Evolutionary conservation across 2,329 filamentous ascomycete species (phyloP), one percentile per base, ranked within the genome.

Genomic region (Colletotrichum endophyticum): DNA sequence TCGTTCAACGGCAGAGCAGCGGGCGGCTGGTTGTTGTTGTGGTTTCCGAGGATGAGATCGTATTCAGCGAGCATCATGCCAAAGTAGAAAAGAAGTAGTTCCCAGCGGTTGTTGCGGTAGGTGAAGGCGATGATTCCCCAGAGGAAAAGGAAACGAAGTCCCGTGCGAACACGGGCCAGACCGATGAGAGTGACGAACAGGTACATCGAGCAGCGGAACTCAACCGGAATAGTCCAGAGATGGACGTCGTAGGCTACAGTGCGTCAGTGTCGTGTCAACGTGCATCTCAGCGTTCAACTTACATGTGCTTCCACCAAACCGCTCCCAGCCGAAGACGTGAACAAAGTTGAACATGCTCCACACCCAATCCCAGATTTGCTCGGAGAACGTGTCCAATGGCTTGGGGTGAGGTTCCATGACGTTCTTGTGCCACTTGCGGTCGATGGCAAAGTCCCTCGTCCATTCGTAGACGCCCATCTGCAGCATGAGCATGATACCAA

Each of bases 191-290:
- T 85, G 9, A 92, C 82, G 81, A 92, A 92, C 12, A 92, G 85
- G 74, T 90, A 86, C 81, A 93, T 87, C 4, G 90, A 91, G 81
- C 88, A 90, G 75, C 89, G 86, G 79, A 91, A 92, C 81, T 93
- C 91, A 63, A 92, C 87, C 4, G 91, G 91, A 59, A 93, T 92
- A 7, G 91, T 92, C 91, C 91, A 93, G 28, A 92, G 82, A 77
- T 93, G 91, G 30, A 90, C 86, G 79, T 92, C 90, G 79, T 92
- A 91, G 27, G 82, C 85, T 81, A 69, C 9, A 32, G 11, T 5
- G 66, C 53, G 78, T 84, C 62, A 84, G 80, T 28, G n/a, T 6
- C 6, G 12, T 7, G 34, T 8, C 16, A 15, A 25, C 16, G 32
- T 16, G 32, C 39, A 9, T 32, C 32, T 3, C 8, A 8, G 13